A percentile compares a stretch with the other conserved stretches of the same genome.
Evolutionary conservation across 2,329 filamentous ascomycete genomes (phyloP).

Genomic region (Calonectria crousiana): DNA sequence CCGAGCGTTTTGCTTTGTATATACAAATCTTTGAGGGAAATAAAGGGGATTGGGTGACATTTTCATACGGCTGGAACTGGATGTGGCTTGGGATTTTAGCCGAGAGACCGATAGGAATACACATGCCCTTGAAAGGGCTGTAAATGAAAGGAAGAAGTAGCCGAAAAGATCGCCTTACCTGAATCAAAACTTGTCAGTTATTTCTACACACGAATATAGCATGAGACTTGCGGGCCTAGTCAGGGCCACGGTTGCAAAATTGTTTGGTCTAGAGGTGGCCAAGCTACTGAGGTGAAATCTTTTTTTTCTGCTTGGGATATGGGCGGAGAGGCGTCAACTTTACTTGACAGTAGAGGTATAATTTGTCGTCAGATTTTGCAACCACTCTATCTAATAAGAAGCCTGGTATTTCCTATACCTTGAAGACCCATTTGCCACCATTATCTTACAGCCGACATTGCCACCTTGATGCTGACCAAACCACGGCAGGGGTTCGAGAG

Average conservation of each 20-base stretch:
- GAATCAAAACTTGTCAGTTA: constrained; percentile 33
- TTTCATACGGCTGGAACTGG: constrained; percentile 38
- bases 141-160: constrained; percentile 23
- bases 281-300: neutral
- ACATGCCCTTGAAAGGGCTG: constrained; percentile 19
- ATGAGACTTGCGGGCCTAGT: neutral
- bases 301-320: neutral
- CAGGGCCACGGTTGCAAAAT: neutral
- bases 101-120: constrained; percentile 27
- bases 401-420: neutral
- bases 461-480: neutral
- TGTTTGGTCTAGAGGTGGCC: too few species aligned
- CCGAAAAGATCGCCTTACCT: constrained; percentile 28
- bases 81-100: constrained; percentile 29
- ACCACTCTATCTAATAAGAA: neutral
- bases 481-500: neutral
- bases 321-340: neutral
- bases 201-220: neutral
- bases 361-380: neutral
- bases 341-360: neutral
- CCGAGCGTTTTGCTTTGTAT: constrained; percentile 46
- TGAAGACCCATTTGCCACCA: neutral
- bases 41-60: constrained; percentile 31
- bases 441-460: neutral
- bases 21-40: constrained; percentile 44